These are phyloP conservation scores for Botrytis porri DNA, from an alignment of 2,329 filamentous ascomycete species.

Conservation along the genomic window DNA sequence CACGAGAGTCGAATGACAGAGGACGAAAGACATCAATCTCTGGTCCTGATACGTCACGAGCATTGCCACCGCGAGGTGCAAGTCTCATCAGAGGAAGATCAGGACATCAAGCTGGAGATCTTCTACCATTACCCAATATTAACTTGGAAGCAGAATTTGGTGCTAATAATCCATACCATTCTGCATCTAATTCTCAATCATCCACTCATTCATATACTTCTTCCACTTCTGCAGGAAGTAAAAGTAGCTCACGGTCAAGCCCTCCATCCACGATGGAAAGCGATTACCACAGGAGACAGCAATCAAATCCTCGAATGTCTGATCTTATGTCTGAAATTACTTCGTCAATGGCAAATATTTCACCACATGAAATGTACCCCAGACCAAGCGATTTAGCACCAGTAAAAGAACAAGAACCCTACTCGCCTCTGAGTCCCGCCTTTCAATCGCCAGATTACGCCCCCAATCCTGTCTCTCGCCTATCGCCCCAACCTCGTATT, in stretches of 20 bases:
- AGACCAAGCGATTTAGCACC: conserved; percentile 5
- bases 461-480: conserved; percentile 43
- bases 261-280: conserved; percentile 43
- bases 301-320: conserved; percentile 46
- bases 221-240: conserved; percentile 56
- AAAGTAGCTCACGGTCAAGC: conserved; percentile 60
- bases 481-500: background rate
- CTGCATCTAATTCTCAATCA: conserved; percentile 60
- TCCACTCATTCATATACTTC: conserved; percentile 65
- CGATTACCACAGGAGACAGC: conserved; percentile 39
- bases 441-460: conserved; percentile 43
- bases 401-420: conserved; percentile 16
- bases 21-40: conserved; percentile 30
- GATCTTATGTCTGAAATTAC: conserved; percentile 56
- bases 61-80: conserved; percentile 35
- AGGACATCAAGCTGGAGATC: conserved; percentile 27
- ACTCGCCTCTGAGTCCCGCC: conserved; percentile 20
- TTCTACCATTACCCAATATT: conserved; percentile 38
- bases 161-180: conserved; percentile 61
- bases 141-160: conserved; percentile 61
- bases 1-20: conserved; percentile 19
- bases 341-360: conserved; percentile 43
- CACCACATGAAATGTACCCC: background rate
- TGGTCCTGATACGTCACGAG: conserved; percentile 34
- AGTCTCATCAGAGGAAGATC: conserved; percentile 33